These are phyloP conservation scores for Phialemonium atrogriseum DNA, from an alignment of 2,329 filamentous ascomycete species.

Conservation along the genomic window DNA sequence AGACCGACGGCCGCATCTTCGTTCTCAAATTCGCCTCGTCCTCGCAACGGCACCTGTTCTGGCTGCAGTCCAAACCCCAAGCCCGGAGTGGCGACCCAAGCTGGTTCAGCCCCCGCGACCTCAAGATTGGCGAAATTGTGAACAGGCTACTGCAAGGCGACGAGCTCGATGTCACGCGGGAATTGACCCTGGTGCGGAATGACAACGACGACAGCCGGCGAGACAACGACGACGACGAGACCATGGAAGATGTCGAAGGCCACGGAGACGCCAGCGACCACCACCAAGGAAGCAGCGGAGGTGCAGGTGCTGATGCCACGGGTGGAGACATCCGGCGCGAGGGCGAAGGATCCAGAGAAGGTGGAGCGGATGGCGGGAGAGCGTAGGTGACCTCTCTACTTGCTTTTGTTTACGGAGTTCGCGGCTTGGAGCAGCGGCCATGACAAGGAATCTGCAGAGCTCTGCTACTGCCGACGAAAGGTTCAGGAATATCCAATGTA, in stretches of 20 bases:
- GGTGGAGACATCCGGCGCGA: slow-evolving; percentile 89
- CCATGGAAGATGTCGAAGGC: slow-evolving; percentile 70
- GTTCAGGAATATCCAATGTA: too few relatives aligned
- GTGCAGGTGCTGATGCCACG: slow-evolving; percentile 78
- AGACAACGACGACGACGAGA: slow-evolving; percentile 54
- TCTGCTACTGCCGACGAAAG: too few relatives aligned
- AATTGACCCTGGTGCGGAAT: slow-evolving; percentile 58
- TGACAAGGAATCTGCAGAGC: too few relatives aligned
- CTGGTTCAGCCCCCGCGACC: slow-evolving; percentile 78
- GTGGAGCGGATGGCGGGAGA: slow-evolving; percentile 93
- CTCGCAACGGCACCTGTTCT: slow-evolving; percentile 87
- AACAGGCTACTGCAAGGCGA: slow-evolving; percentile 80
- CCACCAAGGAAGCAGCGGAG: slow-evolving; percentile 58
- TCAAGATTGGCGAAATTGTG: slow-evolving; percentile 82
- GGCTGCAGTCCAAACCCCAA: slow-evolving; percentile 89
- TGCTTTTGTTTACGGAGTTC: too few relatives aligned
- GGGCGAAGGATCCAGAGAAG: slow-evolving; percentile 79
- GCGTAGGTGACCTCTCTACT: slow-evolving; percentile 72
- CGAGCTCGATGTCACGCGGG: slow-evolving; percentile 68
- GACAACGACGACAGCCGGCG: slow-evolving; percentile 33
- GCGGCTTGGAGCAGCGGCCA: too few relatives aligned
- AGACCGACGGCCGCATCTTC: slow-evolving; percentile 84
- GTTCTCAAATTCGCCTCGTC: slow-evolving; percentile 90
- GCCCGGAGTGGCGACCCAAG: slow-evolving; percentile 57
- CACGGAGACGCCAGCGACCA: slow-evolving; percentile 50